Conservation (phyloP, 2,329 filamentous ascomycete genomes). For the Fusarium coicis region DNA sequence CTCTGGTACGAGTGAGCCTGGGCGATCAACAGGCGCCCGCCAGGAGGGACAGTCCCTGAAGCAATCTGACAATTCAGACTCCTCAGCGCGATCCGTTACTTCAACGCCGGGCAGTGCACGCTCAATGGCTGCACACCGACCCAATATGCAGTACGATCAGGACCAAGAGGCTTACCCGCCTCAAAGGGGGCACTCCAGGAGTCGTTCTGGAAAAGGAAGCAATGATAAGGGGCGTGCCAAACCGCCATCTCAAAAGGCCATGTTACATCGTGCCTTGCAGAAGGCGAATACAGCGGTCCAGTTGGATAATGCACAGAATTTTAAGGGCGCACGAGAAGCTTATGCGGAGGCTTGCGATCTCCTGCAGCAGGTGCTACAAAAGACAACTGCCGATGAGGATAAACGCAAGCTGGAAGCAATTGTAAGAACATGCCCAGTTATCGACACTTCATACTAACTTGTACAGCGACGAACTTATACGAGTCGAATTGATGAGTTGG, state of each 20-base stretch:
- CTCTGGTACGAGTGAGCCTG: constrained; percentile 41
- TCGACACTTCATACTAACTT: constrained; percentile 9
- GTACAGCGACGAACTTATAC: constrained; percentile 86
- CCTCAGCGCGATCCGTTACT: constrained; percentile 26
- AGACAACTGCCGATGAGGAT: constrained; percentile 87
- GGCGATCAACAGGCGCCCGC: constrained; percentile 37
- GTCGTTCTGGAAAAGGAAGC: constrained; percentile 49
- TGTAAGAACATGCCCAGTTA: constrained; percentile 59
- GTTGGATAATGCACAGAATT: constrained; percentile 95
- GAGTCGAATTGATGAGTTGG: constrained; percentile 86
- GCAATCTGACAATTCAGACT: constrained; percentile 22
- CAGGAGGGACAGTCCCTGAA: constrained; percentile 46
- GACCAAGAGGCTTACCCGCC: constrained; percentile 44
- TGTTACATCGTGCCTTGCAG: constrained; percentile 94
- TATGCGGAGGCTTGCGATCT: constrained; percentile 92
- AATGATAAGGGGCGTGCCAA: constrained; percentile 51
- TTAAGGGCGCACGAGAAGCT: constrained; percentile 88
- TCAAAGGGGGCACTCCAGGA: constrained; percentile 47
- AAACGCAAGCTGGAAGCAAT: constrained; percentile 92
- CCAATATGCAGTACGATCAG: constrained; percentile 48
- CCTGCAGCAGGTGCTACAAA: constrained; percentile 85
- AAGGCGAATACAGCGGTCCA: constrained; percentile 97
- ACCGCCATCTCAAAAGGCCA: constrained; percentile 85
- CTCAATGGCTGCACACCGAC: constrained; percentile 13
- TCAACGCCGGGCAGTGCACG: constrained; percentile 30